These are phyloP conservation scores for Alternaria sp. DNA, from an alignment of 2,329 filamentous ascomycete genomes.

Conservation along the genomic window DNA sequence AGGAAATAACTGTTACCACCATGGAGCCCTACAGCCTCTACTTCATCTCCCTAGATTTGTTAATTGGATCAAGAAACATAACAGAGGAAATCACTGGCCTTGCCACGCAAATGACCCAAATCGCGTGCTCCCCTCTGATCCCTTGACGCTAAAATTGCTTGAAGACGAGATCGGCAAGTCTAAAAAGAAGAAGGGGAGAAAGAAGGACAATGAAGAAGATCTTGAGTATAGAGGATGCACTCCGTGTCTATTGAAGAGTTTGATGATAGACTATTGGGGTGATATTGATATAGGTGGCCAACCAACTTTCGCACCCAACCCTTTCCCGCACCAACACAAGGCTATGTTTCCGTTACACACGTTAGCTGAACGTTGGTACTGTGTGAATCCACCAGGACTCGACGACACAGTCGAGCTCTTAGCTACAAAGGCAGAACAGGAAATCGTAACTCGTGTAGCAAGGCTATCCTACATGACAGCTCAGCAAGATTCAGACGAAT, in stretches of 20 bases:
- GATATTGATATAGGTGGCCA: not conserved
- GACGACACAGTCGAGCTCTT: fast-evolving
- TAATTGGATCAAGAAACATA: not conserved
- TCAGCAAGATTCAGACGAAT: not conserved
- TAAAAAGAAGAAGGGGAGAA: not conserved
- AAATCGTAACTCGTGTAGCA: too few relatives aligned
- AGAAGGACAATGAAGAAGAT: not conserved
- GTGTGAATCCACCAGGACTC: not conserved
- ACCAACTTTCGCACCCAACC: not conserved
- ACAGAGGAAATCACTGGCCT: not conserved
- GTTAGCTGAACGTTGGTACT: not conserved
- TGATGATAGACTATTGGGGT: too few relatives aligned
- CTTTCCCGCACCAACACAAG: not conserved
- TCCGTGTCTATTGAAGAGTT: too few relatives aligned
- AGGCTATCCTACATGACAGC: not conserved
- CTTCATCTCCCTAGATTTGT: not conserved
- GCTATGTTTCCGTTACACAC: not conserved
- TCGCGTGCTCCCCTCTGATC: not conserved
- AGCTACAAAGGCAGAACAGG: too few relatives aligned
- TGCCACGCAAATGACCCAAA: not conserved
- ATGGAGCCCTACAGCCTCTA: not conserved
- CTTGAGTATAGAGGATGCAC: too few relatives aligned
- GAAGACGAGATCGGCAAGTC: too few relatives aligned
- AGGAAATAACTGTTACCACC: not conserved
- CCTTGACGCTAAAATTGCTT: too few relatives aligned